Percentiles rank a stretch among this genome's conserved stretches.
phyloP scores from a whole-genome alignment of 176 grass and related monocot species.

The bread wheat (Triticum aestivum) region IWGSC_CS_RefSeq_v2.1 NC_057803.1:68145342-68145841 shows the following conservation, averaged over 20 bases:
- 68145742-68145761: slow-evolving; percentile 26
- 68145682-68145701: background rate
- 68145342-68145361: background rate
- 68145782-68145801: slow-evolving; percentile 61
- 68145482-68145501: background rate
- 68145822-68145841: background rate
- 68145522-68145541: background rate
- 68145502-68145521: background rate
- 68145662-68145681: slow-evolving; percentile 1
- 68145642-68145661: background rate
- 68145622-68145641: background rate
- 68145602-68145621: background rate
- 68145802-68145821: slow-evolving; percentile 61
- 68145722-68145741: background rate
- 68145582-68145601: background rate
- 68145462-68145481: background rate
- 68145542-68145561: background rate
- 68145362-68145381: slow-evolving; percentile 3
- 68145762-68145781: slow-evolving; percentile 39
- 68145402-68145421: background rate
- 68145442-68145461: background rate
- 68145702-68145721: background rate
- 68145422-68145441: background rate
- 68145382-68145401: background rate
- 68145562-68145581: background rate